phyloP scores from a whole-genome alignment of 139 green algal genomes.

The Zygnema circumcarinatum region DNA sequence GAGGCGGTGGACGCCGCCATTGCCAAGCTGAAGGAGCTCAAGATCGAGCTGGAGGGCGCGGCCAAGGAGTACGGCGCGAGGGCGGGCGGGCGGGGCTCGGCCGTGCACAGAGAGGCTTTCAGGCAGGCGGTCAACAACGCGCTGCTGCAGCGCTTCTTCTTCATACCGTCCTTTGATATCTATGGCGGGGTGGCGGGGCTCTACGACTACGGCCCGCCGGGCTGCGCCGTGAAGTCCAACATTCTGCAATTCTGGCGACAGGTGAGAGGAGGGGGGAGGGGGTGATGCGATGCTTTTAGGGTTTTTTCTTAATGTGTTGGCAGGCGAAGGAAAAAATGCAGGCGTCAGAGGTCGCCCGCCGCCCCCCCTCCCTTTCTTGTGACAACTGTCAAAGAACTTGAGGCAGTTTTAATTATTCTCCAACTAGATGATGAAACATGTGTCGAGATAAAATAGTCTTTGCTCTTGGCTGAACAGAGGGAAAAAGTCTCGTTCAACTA shows the following conservation, averaged over 20 bases:
- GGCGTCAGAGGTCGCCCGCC: no score
- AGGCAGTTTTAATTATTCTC: no score
- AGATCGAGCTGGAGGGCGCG: slow-evolving; percentile 73
- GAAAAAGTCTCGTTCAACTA: no score
- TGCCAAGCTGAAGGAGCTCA: slow-evolving; percentile 84
- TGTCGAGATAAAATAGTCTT: no score
- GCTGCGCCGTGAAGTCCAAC: slow-evolving; percentile 97
- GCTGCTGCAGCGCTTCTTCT: slow-evolving; percentile 93
- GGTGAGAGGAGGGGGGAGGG: slow-evolving; percentile 12
- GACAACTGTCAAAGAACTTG: no score
- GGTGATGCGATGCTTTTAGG: no score
- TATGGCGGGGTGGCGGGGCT: slow-evolving; percentile 95
- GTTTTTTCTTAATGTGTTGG: no score
- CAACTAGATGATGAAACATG: no score
- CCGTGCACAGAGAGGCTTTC: slow-evolving; percentile 81
- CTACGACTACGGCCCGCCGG: slow-evolving; percentile 97
- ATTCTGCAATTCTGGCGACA: slow-evolving; percentile 69
- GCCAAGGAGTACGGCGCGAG: slow-evolving; percentile 71
- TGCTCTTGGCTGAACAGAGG: no score
- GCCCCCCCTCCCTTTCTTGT: no score
- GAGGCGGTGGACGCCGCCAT: slow-evolving; percentile 81
- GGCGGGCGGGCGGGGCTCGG: slow-evolving; percentile 71
- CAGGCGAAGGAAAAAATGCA: no score
- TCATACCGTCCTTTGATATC: slow-evolving; percentile 97
- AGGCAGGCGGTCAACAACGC: slow-evolving; percentile 72